Conservation (phyloP, 305 asterid species). For the Petunia hybrid region DNA sequence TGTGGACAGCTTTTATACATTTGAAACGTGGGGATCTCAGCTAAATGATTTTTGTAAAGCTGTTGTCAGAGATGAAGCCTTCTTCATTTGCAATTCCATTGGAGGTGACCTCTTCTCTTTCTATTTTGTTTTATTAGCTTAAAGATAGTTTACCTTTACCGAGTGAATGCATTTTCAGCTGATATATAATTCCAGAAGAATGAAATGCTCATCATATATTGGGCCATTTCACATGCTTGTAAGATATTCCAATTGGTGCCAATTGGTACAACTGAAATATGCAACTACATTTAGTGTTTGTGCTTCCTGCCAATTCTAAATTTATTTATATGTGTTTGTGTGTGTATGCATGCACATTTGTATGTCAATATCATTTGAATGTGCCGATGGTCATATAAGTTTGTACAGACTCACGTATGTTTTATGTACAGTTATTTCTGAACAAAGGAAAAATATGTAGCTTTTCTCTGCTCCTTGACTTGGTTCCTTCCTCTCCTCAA, state of each 20-base stretch:
- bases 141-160: slow-evolving; percentile 3
- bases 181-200: background rate
- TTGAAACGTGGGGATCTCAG: slow-evolving; percentile 96
- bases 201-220: background rate
- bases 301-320: background rate
- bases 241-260: background rate
- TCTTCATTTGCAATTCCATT: slow-evolving; percentile 90
- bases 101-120: slow-evolving; percentile 68
- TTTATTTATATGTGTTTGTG: too few species aligned
- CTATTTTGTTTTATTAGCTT: slow-evolving; percentile 27
- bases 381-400: background rate
- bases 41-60: slow-evolving; percentile 84
- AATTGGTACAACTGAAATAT: background rate
- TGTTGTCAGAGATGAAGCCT: slow-evolving; percentile 70
- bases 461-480: background rate
- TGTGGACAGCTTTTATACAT: slow-evolving; percentile 66
- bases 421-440: too few species aligned
- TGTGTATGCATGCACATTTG: too few species aligned
- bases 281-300: background rate
- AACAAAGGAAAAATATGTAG: too few species aligned
- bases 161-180: background rate
- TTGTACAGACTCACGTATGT: too few species aligned
- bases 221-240: background rate
- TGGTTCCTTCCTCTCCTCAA: background rate
- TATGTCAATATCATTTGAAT: background rate